A percentile compares a stretch with the other conserved stretches of the same genome.
Evolutionary conservation across 1,284 basidiomycete genomes (phyloP).

Genomic region (Rhodotorula sp.): DNA sequence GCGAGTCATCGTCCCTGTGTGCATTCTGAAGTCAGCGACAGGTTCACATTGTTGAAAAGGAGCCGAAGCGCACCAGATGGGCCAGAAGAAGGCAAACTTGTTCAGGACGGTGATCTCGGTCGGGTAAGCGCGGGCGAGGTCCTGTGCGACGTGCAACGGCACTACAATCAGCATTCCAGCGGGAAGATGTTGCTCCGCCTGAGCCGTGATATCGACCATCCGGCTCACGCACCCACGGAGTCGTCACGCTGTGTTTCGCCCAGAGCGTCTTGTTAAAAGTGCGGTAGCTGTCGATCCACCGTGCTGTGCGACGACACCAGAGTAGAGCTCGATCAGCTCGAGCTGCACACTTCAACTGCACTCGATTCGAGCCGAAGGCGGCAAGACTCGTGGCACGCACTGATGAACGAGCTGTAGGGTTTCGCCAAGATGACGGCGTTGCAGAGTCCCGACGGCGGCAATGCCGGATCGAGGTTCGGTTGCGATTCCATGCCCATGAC

Average conservation of each 20-base stretch:
- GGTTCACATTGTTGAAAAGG: not conserved
- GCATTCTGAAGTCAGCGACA: not conserved
- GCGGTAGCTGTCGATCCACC: conserved; percentile 49
- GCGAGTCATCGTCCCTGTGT: conserved; percentile 39
- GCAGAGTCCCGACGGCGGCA: conserved; percentile 51
- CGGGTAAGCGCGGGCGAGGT: conserved; percentile 50
- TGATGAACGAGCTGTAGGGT: conserved; percentile 51
- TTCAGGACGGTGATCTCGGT: conserved; percentile 53
- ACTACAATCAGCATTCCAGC: not conserved
- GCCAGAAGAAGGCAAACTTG: conserved; percentile 55
- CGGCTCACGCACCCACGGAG: conserved; percentile 41
- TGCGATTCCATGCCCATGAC: conserved; percentile 54
- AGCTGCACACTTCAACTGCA: not conserved
- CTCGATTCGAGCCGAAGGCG: no score
- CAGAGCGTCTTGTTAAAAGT: conserved; percentile 50
- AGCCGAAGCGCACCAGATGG: conserved; percentile 48
- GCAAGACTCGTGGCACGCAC: conserved; percentile 2
- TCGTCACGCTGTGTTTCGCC: conserved; percentile 52
- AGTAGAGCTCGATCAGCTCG: not conserved
- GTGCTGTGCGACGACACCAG: conserved; percentile 3
- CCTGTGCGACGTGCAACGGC: no score
- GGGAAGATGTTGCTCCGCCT: no score
- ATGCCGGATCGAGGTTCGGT: conserved; percentile 36
- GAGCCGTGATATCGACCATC: not conserved
- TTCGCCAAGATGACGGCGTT: conserved; percentile 55